Evolutionary conservation across 2,329 filamentous ascomycete genomes (phyloP).

Genomic region (Microsporum ferrugineum): DNA sequence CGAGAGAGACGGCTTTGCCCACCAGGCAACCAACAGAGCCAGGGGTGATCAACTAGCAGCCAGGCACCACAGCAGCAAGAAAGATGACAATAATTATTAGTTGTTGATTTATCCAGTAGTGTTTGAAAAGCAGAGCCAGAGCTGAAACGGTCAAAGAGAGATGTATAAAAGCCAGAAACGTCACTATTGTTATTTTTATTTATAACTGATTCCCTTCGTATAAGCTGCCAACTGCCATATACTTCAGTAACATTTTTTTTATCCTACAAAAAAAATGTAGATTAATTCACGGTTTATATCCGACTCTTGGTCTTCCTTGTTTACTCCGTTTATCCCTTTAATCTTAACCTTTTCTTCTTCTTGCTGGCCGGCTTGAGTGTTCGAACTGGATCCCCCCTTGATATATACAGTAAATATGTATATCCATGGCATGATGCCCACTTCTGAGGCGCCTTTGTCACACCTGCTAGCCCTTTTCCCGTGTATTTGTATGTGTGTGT

Average conservation of each 20-base stretch:
- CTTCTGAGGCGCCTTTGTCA: conserved; percentile 1
- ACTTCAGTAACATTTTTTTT: background rate
- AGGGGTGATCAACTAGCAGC: background rate
- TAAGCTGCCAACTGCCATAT: background rate
- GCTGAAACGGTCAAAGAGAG: conserved; percentile 2
- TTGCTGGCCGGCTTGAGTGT: background rate
- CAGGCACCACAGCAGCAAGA: background rate
- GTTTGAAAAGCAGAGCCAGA: background rate
- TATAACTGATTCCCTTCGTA: background rate
- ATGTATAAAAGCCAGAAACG: background rate
- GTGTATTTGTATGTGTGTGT: too few species aligned
- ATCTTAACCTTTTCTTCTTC: conserved; percentile 1
- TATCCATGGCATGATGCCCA: background rate
- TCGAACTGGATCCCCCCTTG: background rate
- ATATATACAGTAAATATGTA: background rate
- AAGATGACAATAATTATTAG: background rate
- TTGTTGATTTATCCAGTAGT: background rate
- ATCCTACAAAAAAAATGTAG: background rate
- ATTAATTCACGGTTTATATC: background rate
- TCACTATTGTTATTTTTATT: too few species aligned
- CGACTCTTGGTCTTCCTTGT: background rate
- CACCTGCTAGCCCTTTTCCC: background rate
- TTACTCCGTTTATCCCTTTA: conserved; percentile 4
- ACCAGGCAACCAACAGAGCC: background rate
- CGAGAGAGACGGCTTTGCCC: background rate